Evolutionary conservation across 768 basidiomycete genomes (phyloP).

Genomic region (Mycena kentingensis): DNA sequence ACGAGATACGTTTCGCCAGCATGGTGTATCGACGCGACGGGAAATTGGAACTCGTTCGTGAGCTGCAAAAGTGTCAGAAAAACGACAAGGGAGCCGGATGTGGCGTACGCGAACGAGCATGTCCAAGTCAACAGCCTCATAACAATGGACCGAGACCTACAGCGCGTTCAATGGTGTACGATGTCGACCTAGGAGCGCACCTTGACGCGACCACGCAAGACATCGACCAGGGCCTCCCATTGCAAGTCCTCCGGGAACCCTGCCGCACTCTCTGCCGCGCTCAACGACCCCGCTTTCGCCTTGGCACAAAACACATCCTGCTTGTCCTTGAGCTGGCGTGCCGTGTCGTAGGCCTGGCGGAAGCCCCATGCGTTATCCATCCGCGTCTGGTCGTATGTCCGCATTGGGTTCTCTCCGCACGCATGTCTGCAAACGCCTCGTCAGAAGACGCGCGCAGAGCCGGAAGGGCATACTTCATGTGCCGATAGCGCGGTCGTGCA

Average conservation of each 20-base stretch:
- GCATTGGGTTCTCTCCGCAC: conserved; percentile 60
- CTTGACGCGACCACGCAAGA: conserved; percentile 77
- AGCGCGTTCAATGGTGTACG: neutral
- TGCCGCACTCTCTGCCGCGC: conserved; percentile 37
- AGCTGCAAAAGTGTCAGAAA: conserved; percentile 44
- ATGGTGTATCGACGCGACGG: conserved; percentile 75
- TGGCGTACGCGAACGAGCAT: conserved; percentile 62
- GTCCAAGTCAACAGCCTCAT: conserved; percentile 70
- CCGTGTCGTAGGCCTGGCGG: conserved; percentile 65
- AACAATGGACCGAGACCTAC: conserved; percentile 58
- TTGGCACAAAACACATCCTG: conserved; percentile 70
- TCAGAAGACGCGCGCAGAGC: neutral
- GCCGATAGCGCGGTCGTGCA: conserved; percentile 62
- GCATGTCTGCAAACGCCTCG: conserved; percentile 45
- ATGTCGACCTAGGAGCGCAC: conserved; percentile 32
- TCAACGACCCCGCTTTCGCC: conserved; percentile 43
- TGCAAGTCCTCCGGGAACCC: conserved; percentile 72
- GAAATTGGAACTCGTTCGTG: conserved; percentile 84
- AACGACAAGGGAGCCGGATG: neutral
- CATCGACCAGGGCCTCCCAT: conserved; percentile 80
- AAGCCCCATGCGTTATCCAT: conserved; percentile 75
- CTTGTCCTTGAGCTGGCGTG: conserved; percentile 60
- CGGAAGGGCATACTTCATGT: conserved; percentile 62
- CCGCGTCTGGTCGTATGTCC: no score
- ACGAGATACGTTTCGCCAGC: conserved; percentile 85